Evolutionary conservation across 2,329 filamentous ascomycete species (phyloP).

Genomic region (Paraphoma chrysanthemicola): DNA sequence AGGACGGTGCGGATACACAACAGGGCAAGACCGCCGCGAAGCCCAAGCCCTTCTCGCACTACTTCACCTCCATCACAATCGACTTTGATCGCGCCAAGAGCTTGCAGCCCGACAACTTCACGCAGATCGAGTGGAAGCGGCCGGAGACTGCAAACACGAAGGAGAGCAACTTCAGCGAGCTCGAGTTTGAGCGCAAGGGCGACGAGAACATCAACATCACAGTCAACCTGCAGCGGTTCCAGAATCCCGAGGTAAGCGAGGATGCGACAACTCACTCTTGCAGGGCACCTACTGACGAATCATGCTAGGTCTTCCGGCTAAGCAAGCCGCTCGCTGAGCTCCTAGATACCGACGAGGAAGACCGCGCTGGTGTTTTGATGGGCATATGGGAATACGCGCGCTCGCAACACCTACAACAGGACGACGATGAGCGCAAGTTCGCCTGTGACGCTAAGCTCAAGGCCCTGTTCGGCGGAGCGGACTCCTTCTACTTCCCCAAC

Average conservation of each 20-base stretch:
- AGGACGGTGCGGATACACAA: constrained; percentile 56
- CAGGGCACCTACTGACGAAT: background rate
- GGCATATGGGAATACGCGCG: constrained; percentile 96
- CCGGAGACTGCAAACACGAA: constrained; percentile 69
- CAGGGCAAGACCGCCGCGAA: constrained; percentile 45
- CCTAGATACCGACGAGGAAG: constrained; percentile 85
- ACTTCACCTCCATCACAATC: constrained; percentile 81
- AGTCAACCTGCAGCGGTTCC: constrained; percentile 84
- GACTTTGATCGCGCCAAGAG: constrained; percentile 64
- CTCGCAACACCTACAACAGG: constrained; percentile 84
- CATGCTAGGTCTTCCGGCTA: constrained; percentile 67
- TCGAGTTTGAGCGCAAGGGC: constrained; percentile 88
- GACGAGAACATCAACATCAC: constrained; percentile 93
- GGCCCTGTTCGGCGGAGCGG: constrained; percentile 73
- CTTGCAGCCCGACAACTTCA: constrained; percentile 69
- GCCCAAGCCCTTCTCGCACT: constrained; percentile 71
- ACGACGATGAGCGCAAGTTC: constrained; percentile 92
- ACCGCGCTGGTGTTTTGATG: constrained; percentile 85
- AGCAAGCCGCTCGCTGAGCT: constrained; percentile 82
- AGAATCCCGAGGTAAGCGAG: constrained; percentile 72
- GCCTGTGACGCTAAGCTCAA: constrained; percentile 85
- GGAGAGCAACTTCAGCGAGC: constrained; percentile 82
- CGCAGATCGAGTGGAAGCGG: constrained; percentile 85
- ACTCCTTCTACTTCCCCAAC: constrained; percentile 83
- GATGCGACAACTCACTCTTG: background rate